These are phyloP conservation scores for Friedmanniomyces endolithicus DNA, from an alignment of 495 filamentous ascomycete genomes.

Conservation along the genomic window DNA sequence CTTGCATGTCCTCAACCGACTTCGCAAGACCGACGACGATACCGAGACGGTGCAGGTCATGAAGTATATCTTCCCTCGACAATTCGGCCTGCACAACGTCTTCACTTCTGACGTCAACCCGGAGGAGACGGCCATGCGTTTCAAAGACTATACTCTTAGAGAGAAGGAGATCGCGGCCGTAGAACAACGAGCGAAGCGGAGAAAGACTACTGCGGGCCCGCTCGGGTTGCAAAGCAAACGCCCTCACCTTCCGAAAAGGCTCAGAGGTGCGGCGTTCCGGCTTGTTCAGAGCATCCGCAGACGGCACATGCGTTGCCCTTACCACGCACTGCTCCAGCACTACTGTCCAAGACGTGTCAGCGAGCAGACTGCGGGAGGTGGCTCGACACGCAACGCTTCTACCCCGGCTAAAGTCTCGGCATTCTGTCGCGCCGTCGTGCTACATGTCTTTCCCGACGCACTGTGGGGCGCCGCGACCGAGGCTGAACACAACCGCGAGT, in stretches of 20 bases:
- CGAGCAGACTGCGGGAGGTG: neutral
- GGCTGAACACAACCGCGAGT: slow-evolving; percentile 44
- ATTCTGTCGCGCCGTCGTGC: slow-evolving; percentile 69
- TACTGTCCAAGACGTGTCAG: slow-evolving; percentile 51
- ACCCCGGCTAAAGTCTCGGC: slow-evolving; percentile 62
- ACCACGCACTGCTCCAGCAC: slow-evolving; percentile 58
- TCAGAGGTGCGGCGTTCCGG: slow-evolving; percentile 47
- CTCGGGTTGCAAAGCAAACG: slow-evolving; percentile 18
- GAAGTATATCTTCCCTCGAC: slow-evolving; percentile 87
- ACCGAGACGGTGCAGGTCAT: slow-evolving; percentile 57
- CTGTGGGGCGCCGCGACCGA: slow-evolving; percentile 56
- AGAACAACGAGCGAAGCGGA: slow-evolving; percentile 11
- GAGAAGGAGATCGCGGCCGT: slow-evolving; percentile 63
- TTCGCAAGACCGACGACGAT: slow-evolving; percentile 37
- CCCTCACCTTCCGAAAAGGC: slow-evolving; percentile 52
- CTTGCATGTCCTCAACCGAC: slow-evolving; percentile 78
- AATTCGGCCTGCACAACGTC: slow-evolving; percentile 85
- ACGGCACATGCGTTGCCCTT: slow-evolving; percentile 62
- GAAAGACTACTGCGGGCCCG: slow-evolving; percentile 1
- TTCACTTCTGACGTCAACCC: slow-evolving; percentile 57
- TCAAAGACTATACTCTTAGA: slow-evolving; percentile 71
- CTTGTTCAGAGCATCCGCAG: slow-evolving; percentile 58
- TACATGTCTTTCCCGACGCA: slow-evolving; percentile 57
- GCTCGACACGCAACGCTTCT: slow-evolving; percentile 37
- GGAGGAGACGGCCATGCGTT: slow-evolving; percentile 51